Conservation (phyloP, 2,329 filamentous ascomycete species). For the Xylariales sp. region DNA sequence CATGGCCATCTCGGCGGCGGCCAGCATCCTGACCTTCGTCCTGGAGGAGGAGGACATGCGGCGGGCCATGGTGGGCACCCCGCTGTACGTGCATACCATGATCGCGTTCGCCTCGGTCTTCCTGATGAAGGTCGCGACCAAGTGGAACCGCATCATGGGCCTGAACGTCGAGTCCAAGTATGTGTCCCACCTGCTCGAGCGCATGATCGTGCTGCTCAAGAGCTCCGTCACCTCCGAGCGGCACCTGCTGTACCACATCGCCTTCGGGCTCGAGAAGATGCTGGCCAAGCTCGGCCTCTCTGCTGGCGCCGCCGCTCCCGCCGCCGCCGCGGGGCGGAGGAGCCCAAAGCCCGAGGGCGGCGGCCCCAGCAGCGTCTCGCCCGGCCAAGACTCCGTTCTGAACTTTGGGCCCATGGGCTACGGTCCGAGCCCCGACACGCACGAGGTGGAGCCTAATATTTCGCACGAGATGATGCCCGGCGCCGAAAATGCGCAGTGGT, state of each 20-base stretch:
- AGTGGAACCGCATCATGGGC: constrained; percentile 26
- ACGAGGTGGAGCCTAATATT: not conserved
- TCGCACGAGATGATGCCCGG: not conserved
- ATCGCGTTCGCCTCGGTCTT: constrained; percentile 24
- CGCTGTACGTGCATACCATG: constrained; percentile 23
- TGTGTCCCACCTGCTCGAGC: constrained; percentile 24
- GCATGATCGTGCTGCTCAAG: constrained; percentile 25
- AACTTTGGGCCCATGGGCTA: constrained; percentile 10
- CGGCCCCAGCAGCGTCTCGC: constrained; percentile 1
- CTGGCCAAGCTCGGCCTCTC: constrained; percentile 14
- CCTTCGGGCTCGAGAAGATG: constrained; percentile 29
- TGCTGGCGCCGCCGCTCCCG: too few species aligned
- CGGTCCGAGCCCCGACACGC: not conserved
- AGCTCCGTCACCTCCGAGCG: constrained; percentile 25
- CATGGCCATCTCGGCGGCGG: constrained; percentile 17
- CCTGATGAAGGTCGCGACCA: constrained; percentile 21
- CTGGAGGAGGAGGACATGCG: constrained; percentile 17
- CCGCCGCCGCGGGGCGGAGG: too few species aligned
- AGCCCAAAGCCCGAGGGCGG: too few species aligned
- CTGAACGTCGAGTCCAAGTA: constrained; percentile 27
- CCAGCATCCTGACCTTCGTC: constrained; percentile 17
- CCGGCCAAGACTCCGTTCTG: constrained; percentile 6
- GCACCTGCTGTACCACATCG: constrained; percentile 32
- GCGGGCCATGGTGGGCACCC: constrained; percentile 18
- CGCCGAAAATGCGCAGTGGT: not conserved